Evolutionary conservation across 2,329 filamentous ascomycete species (phyloP).

Genomic region (Neopestalotiopsis sp.): DNA sequence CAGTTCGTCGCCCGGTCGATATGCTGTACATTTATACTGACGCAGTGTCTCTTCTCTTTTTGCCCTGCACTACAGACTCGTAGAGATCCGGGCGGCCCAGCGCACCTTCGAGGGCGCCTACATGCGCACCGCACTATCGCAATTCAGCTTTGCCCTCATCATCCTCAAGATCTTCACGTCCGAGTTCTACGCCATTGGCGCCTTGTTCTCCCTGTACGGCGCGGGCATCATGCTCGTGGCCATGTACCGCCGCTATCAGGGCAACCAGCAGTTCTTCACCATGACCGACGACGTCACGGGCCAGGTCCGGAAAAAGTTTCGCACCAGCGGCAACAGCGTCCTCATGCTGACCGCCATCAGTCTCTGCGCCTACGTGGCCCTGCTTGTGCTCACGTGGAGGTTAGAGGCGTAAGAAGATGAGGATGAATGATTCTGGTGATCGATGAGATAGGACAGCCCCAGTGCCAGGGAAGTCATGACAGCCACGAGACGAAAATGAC

Average conservation of each 20-base stretch:
- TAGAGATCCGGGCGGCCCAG: conserved; percentile 93
- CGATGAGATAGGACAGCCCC: background rate
- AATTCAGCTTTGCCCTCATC: conserved; percentile 94
- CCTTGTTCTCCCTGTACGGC: conserved; percentile 91
- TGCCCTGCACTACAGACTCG: conserved; percentile 58
- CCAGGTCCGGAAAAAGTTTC: conserved; percentile 59
- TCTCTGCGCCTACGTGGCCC: conserved; percentile 60
- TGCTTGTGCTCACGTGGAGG: conserved; percentile 61
- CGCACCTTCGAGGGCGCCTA: conserved; percentile 98
- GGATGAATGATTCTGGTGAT: background rate
- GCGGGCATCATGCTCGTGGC: conserved; percentile 83
- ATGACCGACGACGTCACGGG: conserved; percentile 48
- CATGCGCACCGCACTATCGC: conserved; percentile 89
- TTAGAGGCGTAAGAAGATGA: conserved; percentile 36
- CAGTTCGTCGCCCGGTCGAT: background rate
- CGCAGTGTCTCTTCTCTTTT: background rate
- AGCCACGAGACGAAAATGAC: too few species aligned
- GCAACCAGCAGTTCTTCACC: conserved; percentile 91
- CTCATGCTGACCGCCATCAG: conserved; percentile 62
- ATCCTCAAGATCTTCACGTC: conserved; percentile 96
- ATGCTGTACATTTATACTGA: background rate
- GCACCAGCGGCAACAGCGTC: conserved; percentile 69
- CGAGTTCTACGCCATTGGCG: conserved; percentile 97
- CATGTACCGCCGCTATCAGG: conserved; percentile 85
- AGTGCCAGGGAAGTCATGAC: too few species aligned